Evolutionary conservation across 106 monocot genomes (phyloP).

Genomic region (Apostasia shenzhenica): DNA sequence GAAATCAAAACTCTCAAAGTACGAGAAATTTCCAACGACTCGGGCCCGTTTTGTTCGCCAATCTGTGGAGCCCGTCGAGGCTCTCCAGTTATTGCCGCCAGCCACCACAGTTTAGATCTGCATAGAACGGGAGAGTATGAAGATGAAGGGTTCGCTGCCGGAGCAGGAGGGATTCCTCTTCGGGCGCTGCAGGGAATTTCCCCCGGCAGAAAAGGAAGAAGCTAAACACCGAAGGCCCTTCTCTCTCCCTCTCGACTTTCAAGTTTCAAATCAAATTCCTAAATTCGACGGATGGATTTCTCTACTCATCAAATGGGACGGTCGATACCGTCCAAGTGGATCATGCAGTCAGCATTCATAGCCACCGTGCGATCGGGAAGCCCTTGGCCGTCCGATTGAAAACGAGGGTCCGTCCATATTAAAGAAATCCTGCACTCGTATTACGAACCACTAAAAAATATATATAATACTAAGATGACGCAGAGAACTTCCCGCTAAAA

Average conservation of each 20-base stretch:
- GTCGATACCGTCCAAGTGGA: background rate
- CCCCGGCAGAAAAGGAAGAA: background rate
- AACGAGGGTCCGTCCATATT: background rate
- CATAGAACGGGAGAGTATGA: background rate
- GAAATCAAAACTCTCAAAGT: background rate
- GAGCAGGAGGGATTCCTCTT: background rate
- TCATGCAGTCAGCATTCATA: conserved; percentile 13
- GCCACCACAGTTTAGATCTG: background rate
- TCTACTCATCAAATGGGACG: background rate
- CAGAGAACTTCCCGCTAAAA: too few species aligned
- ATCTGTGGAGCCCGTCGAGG: background rate
- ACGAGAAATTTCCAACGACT: too few species aligned
- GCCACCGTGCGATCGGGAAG: background rate
- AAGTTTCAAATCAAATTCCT: conserved; percentile 15
- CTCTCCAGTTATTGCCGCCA: background rate
- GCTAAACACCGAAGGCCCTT: background rate
- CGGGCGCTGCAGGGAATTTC: background rate
- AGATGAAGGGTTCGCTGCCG: background rate
- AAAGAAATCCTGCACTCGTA: too few species aligned
- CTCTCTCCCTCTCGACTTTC: conserved; percentile 18
- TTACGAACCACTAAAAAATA: too few species aligned
- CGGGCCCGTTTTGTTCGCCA: too few species aligned
- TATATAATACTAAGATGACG: too few species aligned
- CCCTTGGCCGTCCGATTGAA: conserved; percentile 1
- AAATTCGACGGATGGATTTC: conserved; percentile 17